These are phyloP conservation scores for Didymella exigua DNA, from an alignment of 2,329 filamentous ascomycete genomes.

Conservation along the genomic window DNA sequence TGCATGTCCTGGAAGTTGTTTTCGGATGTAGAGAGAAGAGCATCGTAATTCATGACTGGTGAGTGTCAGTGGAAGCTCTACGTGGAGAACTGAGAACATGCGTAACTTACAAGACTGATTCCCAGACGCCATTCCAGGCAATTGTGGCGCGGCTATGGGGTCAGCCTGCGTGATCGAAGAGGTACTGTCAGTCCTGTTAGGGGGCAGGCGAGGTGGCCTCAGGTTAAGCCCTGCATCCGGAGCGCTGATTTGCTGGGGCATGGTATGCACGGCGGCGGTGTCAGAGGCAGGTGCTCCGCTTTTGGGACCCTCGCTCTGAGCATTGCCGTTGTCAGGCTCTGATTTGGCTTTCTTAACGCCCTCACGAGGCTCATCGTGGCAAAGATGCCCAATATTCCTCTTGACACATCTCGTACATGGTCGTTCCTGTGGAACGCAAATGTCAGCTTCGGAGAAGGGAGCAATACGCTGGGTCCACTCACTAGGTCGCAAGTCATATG, in stretches of 20 bases:
- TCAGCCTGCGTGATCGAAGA: slow-evolving; percentile 75
- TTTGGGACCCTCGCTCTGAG: slow-evolving; percentile 39
- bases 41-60: slow-evolving; percentile 80
- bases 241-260: slow-evolving; percentile 38
- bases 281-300: slow-evolving; percentile 41
- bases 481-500: slow-evolving; percentile 62
- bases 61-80: slow-evolving; percentile 30
- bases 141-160: slow-evolving; percentile 69
- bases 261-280: slow-evolving; percentile 28
- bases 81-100: slow-evolving; percentile 32
- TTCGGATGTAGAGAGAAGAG: slow-evolving; percentile 74
- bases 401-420: slow-evolving; percentile 98
- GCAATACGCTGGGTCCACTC: slow-evolving; percentile 28
- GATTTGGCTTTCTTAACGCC: slow-evolving; percentile 76
- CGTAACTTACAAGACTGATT: slow-evolving; percentile 74
- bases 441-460: slow-evolving; percentile 42
- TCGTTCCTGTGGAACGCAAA: slow-evolving; percentile 69
- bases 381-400: slow-evolving; percentile 96
- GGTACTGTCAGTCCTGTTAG: slow-evolving; percentile 44
- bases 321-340: slow-evolving; percentile 47
- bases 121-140: slow-evolving; percentile 65
- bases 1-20: slow-evolving; percentile 94
- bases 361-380: slow-evolving; percentile 96
- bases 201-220: slow-evolving; percentile 43
- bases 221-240: slow-evolving; percentile 49